phyloP scores from a whole-genome alignment of 2,329 filamentous ascomycete genomes.

The Diaporthe sp. region DNA sequence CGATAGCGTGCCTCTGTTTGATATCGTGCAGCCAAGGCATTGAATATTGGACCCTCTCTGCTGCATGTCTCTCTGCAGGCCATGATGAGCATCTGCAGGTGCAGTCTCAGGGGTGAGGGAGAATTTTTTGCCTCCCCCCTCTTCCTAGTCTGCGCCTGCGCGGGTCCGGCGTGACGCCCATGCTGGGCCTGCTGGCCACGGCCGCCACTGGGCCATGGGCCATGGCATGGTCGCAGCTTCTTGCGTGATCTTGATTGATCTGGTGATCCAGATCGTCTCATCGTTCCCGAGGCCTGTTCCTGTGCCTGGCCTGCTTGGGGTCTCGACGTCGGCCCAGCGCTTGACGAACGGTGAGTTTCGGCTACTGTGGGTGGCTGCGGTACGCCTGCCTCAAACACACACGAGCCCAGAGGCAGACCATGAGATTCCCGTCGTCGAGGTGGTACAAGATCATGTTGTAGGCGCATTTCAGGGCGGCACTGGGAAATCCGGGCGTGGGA shows the following conservation, averaged over 20 bases:
- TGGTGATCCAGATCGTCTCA: slow-evolving; percentile 31
- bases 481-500: not conserved
- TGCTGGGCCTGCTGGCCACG: slow-evolving; percentile 19
- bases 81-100: slow-evolving; percentile 30
- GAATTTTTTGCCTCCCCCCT: slow-evolving; percentile 20
- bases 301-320: slow-evolving; percentile 11
- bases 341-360: slow-evolving; percentile 30
- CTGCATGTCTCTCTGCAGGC: slow-evolving; percentile 33
- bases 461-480: not conserved
- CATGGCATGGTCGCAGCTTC: slow-evolving; percentile 21
- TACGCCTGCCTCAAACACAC: not conserved
- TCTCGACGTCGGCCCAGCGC: slow-evolving; percentile 15
- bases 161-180: slow-evolving; percentile 13
- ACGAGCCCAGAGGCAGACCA: not conserved
- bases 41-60: slow-evolving; percentile 32
- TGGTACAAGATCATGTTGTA: not conserved
- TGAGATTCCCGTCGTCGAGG: not conserved
- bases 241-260: slow-evolving; percentile 30
- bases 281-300: slow-evolving; percentile 14
- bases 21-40: slow-evolving; percentile 40
- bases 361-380: slow-evolving; percentile 11
- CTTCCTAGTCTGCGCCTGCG: slow-evolving; percentile 12
- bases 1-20: slow-evolving; percentile 30
- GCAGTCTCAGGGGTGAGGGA: slow-evolving; percentile 33
- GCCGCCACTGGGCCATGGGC: slow-evolving; percentile 20